Evolutionary conservation across 306 rosid species (phyloP).

Genomic region (Arachis stenosperma): DNA sequence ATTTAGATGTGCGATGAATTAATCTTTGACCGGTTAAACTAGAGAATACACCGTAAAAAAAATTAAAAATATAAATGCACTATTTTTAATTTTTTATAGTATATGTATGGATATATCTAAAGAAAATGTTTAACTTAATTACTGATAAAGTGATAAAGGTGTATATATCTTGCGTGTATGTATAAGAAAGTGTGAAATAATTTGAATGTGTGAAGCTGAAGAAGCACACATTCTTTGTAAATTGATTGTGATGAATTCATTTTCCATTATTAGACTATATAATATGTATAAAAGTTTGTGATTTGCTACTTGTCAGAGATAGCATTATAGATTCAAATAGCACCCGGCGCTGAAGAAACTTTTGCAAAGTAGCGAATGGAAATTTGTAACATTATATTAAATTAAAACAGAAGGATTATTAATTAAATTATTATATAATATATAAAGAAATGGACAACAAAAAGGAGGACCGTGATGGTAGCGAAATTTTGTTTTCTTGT

Average conservation of each 20-base stretch:
- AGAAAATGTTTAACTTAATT: no score
- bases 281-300: slow-evolving; percentile 20
- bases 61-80: no score
- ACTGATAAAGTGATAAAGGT: no score
- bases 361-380: slow-evolving; percentile 35
- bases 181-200: neutral
- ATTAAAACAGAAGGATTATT: neutral
- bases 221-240: neutral
- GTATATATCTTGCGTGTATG: neutral
- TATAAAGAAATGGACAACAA: neutral
- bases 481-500: slow-evolving; percentile 44
- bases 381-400: slow-evolving; percentile 29
- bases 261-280: neutral
- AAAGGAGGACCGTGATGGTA: slow-evolving; percentile 28
- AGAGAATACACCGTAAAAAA: no score
- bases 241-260: neutral
- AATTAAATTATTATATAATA: no score
- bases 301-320: slow-evolving; percentile 17
- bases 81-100: no score
- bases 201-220: neutral
- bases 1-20: no score
- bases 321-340: slow-evolving; percentile 23
- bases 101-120: no score
- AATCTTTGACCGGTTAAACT: no score
- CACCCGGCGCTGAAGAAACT: slow-evolving; percentile 42